Conservation (phyloP, 2,329 filamentous ascomycete species). For the Aspergillus sp. region DNA sequence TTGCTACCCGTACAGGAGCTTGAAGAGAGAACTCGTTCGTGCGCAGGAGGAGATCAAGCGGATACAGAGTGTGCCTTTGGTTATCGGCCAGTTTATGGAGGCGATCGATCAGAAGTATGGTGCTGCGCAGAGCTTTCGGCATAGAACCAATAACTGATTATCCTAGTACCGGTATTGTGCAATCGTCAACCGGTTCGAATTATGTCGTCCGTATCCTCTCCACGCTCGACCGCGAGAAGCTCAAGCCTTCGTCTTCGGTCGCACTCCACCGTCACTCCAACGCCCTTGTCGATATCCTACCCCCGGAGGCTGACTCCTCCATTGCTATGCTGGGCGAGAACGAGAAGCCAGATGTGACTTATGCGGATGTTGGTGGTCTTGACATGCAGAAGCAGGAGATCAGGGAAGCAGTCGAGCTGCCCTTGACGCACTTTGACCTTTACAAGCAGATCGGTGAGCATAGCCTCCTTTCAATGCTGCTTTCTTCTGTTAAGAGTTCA, state of each 20-base stretch:
- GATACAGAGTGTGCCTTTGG: slow-evolving; percentile 95
- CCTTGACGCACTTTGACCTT: slow-evolving; percentile 94
- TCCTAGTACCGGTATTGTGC: slow-evolving; percentile 88
- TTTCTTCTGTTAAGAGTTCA: neutral
- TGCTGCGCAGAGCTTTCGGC: neutral
- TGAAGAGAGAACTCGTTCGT: slow-evolving; percentile 95
- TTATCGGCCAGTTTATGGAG: slow-evolving; percentile 99
- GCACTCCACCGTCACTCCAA: slow-evolving; percentile 98
- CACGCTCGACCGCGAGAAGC: slow-evolving; percentile 94
- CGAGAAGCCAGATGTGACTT: slow-evolving; percentile 98
- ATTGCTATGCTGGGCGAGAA: slow-evolving; percentile 97
- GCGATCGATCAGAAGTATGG: slow-evolving; percentile 97
- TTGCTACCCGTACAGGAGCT: slow-evolving; percentile 60
- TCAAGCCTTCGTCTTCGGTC: slow-evolving; percentile 97
- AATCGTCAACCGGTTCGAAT: slow-evolving; percentile 97
- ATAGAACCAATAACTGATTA: slow-evolving; percentile 12
- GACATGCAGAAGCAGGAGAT: slow-evolving; percentile 99
- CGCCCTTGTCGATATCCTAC: slow-evolving; percentile 95
- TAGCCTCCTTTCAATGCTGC: neutral
- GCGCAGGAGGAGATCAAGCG: slow-evolving; percentile 99
- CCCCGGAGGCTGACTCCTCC: slow-evolving; percentile 97
- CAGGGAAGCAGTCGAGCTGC: slow-evolving; percentile 93
- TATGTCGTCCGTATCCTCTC: slow-evolving; percentile 98
- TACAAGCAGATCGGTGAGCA: slow-evolving; percentile 89
- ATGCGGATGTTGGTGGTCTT: slow-evolving; percentile 93